Conservation (phyloP, 805 yeast genomes). For the Yarrowia porcina region DNA sequence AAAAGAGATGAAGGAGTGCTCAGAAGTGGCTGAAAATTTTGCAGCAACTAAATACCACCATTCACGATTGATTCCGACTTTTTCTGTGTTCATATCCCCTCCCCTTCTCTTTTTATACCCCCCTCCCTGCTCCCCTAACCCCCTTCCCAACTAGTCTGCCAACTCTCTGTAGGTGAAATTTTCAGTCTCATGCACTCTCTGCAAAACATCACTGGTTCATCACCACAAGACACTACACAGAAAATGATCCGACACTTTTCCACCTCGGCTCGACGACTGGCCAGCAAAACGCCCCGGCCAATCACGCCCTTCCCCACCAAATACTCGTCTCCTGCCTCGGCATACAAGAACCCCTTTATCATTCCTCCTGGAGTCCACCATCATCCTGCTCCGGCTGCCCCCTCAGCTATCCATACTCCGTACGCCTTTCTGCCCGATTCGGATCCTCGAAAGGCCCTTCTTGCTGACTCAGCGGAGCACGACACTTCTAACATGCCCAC, state of each 20-base stretch:
- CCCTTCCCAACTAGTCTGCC: background rate
- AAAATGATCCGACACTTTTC: conserved; percentile 17
- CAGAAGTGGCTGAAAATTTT: background rate
- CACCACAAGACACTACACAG: background rate
- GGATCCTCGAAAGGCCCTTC: conserved; percentile 50
- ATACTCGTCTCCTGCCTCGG: conserved; percentile 61
- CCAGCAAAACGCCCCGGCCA: conserved; percentile 20
- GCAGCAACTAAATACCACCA: background rate
- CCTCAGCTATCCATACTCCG: conserved; percentile 59
- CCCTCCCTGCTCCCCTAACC: background rate
- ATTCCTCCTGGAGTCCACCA: conserved; percentile 58
- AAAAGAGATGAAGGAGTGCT: background rate
- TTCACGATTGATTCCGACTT: background rate
- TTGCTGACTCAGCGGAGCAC: conserved; percentile 3
- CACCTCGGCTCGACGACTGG: conserved; percentile 11
- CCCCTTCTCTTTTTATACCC: background rate
- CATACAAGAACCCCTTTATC: conserved; percentile 58
- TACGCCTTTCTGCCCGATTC: conserved; percentile 59
- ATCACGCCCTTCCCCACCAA: conserved; percentile 48
- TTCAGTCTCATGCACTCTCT: background rate
- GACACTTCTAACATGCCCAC: conserved; percentile 39
- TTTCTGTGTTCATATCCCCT: background rate
- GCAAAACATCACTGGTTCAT: background rate
- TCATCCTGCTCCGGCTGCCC: conserved; percentile 64
- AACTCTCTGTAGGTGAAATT: background rate